phyloP scores from a whole-genome alignment of 1,284 basidiomycete species.

The Rhodofomes roseus region DNA sequence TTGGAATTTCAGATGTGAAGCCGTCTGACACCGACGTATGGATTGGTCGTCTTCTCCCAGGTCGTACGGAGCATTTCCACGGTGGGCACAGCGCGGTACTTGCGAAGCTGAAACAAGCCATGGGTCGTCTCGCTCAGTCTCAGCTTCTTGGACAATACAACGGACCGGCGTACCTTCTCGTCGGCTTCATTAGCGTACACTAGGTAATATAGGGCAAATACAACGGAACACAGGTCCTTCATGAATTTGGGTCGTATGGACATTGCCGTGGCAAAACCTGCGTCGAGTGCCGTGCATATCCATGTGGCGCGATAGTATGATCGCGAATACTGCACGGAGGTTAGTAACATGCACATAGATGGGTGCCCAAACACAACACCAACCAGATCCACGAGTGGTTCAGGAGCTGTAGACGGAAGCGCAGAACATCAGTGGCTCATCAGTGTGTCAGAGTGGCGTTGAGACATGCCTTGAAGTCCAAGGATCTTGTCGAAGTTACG shows the following conservation, averaged over 20 bases:
- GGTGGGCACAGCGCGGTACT: conserved; percentile 89
- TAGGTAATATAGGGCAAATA: conserved; percentile 93
- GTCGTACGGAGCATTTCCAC: conserved; percentile 93
- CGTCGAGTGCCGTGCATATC: conserved; percentile 92
- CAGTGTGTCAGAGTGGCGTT: neutral
- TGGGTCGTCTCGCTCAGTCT: neutral
- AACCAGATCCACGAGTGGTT: conserved; percentile 86
- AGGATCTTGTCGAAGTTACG: conserved; percentile 87
- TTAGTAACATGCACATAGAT: neutral
- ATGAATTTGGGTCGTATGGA: conserved; percentile 91
- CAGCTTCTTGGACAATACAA: neutral
- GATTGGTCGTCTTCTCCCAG: conserved; percentile 97
- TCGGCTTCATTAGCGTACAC: conserved; percentile 91
- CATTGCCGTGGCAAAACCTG: conserved; percentile 96
- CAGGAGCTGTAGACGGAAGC: conserved; percentile 62
- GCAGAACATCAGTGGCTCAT: neutral
- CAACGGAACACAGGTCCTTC: conserved; percentile 78
- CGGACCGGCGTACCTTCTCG: conserved; percentile 64
- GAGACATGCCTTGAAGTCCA: conserved; percentile 73
- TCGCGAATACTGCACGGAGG: conserved; percentile 69
- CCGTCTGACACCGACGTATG: conserved; percentile 58
- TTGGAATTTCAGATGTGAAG: neutral
- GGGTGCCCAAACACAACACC: conserved; percentile 23
- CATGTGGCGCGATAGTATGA: conserved; percentile 98
- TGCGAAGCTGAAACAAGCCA: conserved; percentile 72